Percentiles rank a stretch among this genome's conserved stretches.
These are phyloP conservation scores for Apiotrichum siamense DNA, from an alignment of 1,284 basidiomycete genomes.

Conservation along the genomic window DNA sequence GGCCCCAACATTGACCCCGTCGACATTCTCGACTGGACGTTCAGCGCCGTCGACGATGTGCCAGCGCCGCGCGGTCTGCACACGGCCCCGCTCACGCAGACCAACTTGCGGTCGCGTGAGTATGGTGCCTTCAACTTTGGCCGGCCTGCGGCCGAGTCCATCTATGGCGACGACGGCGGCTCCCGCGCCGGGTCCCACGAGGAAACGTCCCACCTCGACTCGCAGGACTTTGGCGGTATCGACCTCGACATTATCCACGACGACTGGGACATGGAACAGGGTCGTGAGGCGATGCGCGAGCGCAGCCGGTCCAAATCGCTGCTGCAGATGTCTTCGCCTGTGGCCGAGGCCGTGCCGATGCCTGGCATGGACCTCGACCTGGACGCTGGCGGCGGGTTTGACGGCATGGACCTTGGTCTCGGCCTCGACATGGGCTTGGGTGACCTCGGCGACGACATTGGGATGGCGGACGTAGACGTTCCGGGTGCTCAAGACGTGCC, in stretches of 20 bases:
- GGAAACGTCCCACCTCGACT: slow-evolving; percentile 61
- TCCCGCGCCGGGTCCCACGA: slow-evolving; percentile 37
- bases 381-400: slow-evolving; percentile 12
- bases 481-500: slow-evolving; percentile 41
- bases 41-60: slow-evolving; percentile 7
- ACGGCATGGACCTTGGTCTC: slow-evolving; percentile 18
- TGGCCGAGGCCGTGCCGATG: slow-evolving; percentile 20
- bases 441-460: slow-evolving; percentile 37
- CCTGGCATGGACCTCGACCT: slow-evolving; percentile 45
- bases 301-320: slow-evolving; percentile 32
- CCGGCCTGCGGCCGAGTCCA: slow-evolving; percentile 45
- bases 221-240: slow-evolving; percentile 61
- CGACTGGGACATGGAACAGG: slow-evolving; percentile 58
- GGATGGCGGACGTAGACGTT: slow-evolving; percentile 49
- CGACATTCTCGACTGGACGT: slow-evolving; percentile 42
- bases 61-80: slow-evolving; percentile 14
- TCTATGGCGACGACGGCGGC: slow-evolving; percentile 35
- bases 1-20: slow-evolving; percentile 16
- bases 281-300: slow-evolving; percentile 58
- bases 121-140: slow-evolving; percentile 45
- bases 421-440: slow-evolving; percentile 22
- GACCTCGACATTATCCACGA: slow-evolving; percentile 40
- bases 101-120: slow-evolving; percentile 30
- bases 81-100: slow-evolving; percentile 19
- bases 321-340: slow-evolving; percentile 33